Evolutionary conservation across 2,329 filamentous ascomycete species (phyloP).

Genomic region (Teratosphaeria pseudoeucalypti): DNA sequence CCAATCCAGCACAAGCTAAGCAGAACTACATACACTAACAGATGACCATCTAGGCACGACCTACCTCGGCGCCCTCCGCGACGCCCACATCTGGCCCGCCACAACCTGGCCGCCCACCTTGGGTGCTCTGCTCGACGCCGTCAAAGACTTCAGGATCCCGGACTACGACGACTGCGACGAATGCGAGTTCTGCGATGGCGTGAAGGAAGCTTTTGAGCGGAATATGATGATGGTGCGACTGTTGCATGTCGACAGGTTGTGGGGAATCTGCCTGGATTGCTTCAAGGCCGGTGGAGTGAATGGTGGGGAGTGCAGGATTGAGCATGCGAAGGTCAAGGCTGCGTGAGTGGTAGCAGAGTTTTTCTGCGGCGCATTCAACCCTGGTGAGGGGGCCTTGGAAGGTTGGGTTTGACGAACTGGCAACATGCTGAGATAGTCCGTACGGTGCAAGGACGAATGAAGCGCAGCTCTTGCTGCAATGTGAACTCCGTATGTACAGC

Average conservation of each 20-base stretch:
- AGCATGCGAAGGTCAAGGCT: constrained; percentile 14
- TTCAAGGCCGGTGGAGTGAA: constrained; percentile 13
- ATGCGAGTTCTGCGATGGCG: constrained; percentile 19
- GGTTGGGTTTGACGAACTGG: not conserved
- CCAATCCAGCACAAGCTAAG: not conserved
- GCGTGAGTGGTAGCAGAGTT: not conserved
- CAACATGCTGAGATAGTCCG: not conserved
- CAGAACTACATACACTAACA: constrained; percentile 3
- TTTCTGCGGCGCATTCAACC: too few species aligned
- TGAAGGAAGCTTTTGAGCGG: constrained; percentile 12
- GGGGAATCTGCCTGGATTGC: constrained; percentile 24
- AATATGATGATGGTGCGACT: constrained; percentile 11
- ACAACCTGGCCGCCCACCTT: constrained; percentile 12
- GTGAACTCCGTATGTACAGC: not conserved
- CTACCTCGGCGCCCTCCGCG: constrained; percentile 18
- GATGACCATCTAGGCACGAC: not conserved
- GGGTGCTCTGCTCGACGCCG: constrained; percentile 4
- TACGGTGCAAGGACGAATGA: not conserved
- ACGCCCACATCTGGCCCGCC: constrained; percentile 19
- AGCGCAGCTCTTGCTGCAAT: not conserved
- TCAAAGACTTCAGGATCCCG: constrained; percentile 14
- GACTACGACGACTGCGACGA: constrained; percentile 18
- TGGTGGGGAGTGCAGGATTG: constrained; percentile 16
- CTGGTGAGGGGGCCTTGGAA: too few species aligned
- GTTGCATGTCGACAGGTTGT: constrained; percentile 16